These are phyloP conservation scores for Pichia nanzhaoensis DNA, from an alignment of 805 yeast genomes.

Conservation along the genomic window DNA sequence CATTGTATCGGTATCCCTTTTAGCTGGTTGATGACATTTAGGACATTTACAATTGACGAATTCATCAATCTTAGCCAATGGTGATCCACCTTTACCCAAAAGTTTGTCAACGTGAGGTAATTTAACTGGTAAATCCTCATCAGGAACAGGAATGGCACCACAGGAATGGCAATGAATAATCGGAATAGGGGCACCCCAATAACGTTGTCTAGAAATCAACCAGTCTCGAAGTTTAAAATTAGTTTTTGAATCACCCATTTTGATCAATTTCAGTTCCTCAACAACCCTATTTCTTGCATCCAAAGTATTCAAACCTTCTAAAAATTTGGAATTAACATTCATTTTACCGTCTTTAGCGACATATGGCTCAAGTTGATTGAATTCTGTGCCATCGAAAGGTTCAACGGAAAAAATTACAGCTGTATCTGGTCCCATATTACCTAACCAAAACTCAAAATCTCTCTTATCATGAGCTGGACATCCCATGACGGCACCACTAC, in stretches of 20 bases:
- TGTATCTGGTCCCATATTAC: conserved; percentile 44
- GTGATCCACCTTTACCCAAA: conserved; percentile 52
- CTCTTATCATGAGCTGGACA: conserved; percentile 91
- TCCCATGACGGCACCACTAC: conserved; percentile 96
- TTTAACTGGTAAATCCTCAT: conserved; percentile 71
- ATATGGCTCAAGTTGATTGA: conserved; percentile 27
- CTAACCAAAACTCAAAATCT: conserved; percentile 74
- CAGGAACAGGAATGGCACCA: conserved; percentile 93
- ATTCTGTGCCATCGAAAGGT: conserved; percentile 20
- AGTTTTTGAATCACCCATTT: conserved; percentile 40
- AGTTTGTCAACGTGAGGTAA: conserved; percentile 52
- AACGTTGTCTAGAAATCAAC: conserved; percentile 90
- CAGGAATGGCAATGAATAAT: conserved; percentile 80
- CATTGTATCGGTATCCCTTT: conserved; percentile 95
- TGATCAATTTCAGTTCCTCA: conserved; percentile 30
- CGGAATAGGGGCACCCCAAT: conserved; percentile 99
- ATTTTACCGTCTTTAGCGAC: conserved; percentile 40
- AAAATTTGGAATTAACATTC: conserved; percentile 41
- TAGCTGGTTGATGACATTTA: conserved; percentile 62
- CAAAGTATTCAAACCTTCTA: conserved; percentile 40
- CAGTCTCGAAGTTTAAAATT: conserved; percentile 80
- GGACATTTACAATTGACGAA: conserved; percentile 80
- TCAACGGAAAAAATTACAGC: conserved; percentile 40
- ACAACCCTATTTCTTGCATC: conserved; percentile 49
- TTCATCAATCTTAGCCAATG: conserved; percentile 57